Base-by-base conservation (phyloP, 768 basidiomycete species). In the Russula abietina region DNA sequence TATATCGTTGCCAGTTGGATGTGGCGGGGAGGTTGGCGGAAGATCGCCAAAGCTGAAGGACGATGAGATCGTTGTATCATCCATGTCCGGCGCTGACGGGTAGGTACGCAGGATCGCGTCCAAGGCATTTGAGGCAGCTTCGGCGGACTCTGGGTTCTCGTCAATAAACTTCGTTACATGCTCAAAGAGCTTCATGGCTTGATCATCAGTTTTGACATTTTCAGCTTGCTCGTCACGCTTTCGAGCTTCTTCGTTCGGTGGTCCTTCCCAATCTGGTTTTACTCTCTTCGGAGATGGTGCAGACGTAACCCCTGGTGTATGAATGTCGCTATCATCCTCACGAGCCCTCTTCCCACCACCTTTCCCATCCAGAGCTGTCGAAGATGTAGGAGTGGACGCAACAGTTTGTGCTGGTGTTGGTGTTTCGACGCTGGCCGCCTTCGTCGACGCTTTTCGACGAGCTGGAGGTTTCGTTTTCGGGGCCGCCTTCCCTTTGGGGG, bases 241-340 rank as follows among this genome's bases (percentile, higher is more conserved):
- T 4, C 79, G 75, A 36, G 73, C 57, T 56, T 78, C 74, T 61
- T 77, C 75, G 65, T 76, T 84, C 17, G 80, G 75, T 28, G 81
- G 77, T 10, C 81, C 81, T 52, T 88, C 86, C 84, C 85, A 89
- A 58, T 91, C 87, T 24, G 81, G 83, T 77, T 87, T 88, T 54
- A 74, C 70, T 52, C 86, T 83, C 75, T 91, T 91, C 16, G 89
- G 86, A 7, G 88, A 85, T 8, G 87, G 87, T 8, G 81, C 83
- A 59, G 83, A 81, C 65, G 77, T 2, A 24, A 60, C n/a, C 36
- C 52, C 41, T 56, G 53, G 62, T 7, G 61, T 41, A 30, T 51
- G 46, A 12, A 52, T 55, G 1, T 67, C 52, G 32, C 17, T 22
- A 24, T 75, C 71, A 17, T 86, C 87, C 30, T 86, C 86, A 28